Evolutionary conservation across 768 basidiomycete genomes (phyloP).

Genomic region (Trametes maxima): DNA sequence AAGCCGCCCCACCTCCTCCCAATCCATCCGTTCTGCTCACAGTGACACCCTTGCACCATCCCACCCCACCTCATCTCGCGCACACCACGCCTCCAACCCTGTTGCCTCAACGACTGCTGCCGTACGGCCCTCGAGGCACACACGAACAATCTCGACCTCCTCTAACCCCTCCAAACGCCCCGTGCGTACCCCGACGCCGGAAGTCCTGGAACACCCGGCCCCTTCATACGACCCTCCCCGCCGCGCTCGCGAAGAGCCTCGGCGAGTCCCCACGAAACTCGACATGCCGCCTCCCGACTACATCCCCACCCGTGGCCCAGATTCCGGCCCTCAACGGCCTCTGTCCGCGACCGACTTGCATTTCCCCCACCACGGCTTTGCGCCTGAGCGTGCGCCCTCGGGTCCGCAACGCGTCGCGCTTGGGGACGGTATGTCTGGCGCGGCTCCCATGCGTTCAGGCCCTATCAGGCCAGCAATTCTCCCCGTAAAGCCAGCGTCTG

Average conservation of each 20-base stretch:
- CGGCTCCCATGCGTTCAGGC: constrained; percentile 7
- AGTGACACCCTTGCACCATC: constrained; percentile 6
- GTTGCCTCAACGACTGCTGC: not conserved
- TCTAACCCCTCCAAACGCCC: constrained; percentile 8
- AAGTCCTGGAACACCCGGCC: not conserved
- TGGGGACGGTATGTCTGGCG: not conserved
- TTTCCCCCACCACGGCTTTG: constrained; percentile 6
- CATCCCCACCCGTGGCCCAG: constrained; percentile 18
- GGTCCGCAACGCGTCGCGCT: constrained; percentile 17
- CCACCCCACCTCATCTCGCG: constrained; percentile 9
- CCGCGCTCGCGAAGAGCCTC: constrained; percentile 13
- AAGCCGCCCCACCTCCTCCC: constrained; percentile 31
- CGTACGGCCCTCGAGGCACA: constrained; percentile 6
- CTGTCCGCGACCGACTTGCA: constrained; percentile 17
- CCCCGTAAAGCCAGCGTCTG: not conserved
- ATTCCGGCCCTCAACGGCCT: constrained; percentile 12
- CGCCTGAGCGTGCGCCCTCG: not conserved
- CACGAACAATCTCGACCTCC: constrained; percentile 16
- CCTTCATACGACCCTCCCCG: constrained; percentile 7
- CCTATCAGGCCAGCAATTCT: constrained; percentile 13
- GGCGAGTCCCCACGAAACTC: constrained; percentile 8
- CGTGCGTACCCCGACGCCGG: constrained; percentile 7
- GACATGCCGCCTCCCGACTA: constrained; percentile 28
- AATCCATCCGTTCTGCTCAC: constrained; percentile 23
- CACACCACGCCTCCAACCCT: not conserved